Base-by-base conservation (phyloP, 2,329 filamentous ascomycete species). In the Colletotrichum truncatum region DNA sequence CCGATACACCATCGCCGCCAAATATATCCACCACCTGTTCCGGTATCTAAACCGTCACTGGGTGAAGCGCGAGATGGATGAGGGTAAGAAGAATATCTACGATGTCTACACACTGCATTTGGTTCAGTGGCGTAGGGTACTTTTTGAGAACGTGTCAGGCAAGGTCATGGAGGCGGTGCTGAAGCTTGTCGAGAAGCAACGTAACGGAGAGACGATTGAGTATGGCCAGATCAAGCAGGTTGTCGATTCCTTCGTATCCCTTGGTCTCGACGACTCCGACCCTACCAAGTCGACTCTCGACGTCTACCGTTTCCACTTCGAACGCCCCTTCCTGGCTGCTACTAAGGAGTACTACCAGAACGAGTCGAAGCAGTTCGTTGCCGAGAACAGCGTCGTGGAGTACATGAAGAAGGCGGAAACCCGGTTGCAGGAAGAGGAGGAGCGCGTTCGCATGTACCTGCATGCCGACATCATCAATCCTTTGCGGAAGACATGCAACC, bases 321-420 rank as follows among this genome's bases (percentile, higher is more conserved):
- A 99, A 81, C 89, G 87, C 73, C 96, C 97, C 0, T 99, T 98
- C 85, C 86, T 99, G 55, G 85, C 86, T 6, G 93, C 94, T 3
- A 99, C 96, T 9, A 89, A 87, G 71, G 81, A 85, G 28, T 99
- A 97, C 81, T 99, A 99, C 77, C 86, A 93, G 71, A 90, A 91
- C 46, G 97, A 99, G 77, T 98, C 96, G 18, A 93, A 93, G 72
- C 91, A 94, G 68, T 99, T 99, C 75, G 89, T 99, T 32, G 93
- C 94, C 10, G 95, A 98, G 78, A 99, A 99, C 77, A 97, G 92
- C 68, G 94, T 99, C 4, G 94, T 99, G 32, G 96, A 99, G 75
- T 99, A 98, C 81, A 98, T 99, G 96, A 98, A 98, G 85, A 99
- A 99, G 86, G 97, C 96, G 1, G 95, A 98, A 80, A 81, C 89